Base-by-base conservation (phyloP, 495 filamentous ascomycete species). In the Patellaria atrata region DNA sequence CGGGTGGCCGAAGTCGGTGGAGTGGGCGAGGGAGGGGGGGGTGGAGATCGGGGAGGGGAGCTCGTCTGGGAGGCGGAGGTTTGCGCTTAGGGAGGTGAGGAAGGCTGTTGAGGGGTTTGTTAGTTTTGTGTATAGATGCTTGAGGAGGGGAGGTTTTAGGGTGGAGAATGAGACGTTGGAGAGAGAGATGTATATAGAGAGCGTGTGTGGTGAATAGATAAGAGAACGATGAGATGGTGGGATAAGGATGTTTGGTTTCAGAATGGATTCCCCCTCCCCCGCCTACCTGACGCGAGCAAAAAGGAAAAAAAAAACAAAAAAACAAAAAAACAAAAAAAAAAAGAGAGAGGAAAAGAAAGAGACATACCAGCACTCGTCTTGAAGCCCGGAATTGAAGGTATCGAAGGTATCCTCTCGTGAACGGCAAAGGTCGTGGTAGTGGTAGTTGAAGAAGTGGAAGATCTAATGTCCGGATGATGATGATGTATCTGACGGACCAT, bases 71-170 rank as follows among this genome's bases (percentile, higher is more conserved):
- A 60, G 52, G 28, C 47, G 53, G 13, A 60, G 55, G 30, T 60
- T 60, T n/a, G 53, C 51, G 30, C 52, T 48, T 5, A 60, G 44
- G 9, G 57, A 60, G 10, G 47, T 51, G 37, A 60, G 50, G 44
- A 60, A 60, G 12, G 57, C 57, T 60, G 39, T 5, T 11, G 3
- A n/a, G 11, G 5, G 11, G 23, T 15, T 1, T 24, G 16, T 29
- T 27, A 38, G 28, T n/a, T 27, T 11, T 36, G 22, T 26, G 23
- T 26, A 26, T 26, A 12, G 8, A 13, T 19, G 11, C 17, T 23
- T 22, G 4, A 33, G 30, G 24, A 37, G 12, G 4, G 4, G 4
- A 5, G 14, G 12, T n/a, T n/a, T n/a, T n/a, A n/a, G n/a, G n/a
- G n/a, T n/a, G n/a, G n/a, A n/a, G n/a, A n/a, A n/a, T n/a, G n/a